These are phyloP conservation scores for Xerocomus nothofagi DNA, from an alignment of 1,284 basidiomycete genomes.

Conservation along the genomic window DNA sequence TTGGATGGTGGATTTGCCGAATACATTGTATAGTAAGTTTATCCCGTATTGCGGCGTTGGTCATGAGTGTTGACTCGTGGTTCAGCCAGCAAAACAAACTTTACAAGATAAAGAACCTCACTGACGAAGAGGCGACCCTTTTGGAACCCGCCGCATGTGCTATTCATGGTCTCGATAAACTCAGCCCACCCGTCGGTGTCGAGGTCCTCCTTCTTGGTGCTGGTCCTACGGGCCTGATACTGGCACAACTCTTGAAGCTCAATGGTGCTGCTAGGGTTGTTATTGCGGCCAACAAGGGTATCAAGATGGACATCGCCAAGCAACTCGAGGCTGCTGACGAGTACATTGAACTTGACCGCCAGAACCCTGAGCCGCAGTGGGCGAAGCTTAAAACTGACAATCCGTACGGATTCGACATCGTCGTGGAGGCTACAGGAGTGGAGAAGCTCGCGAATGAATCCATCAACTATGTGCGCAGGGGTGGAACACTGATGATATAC, in stretches of 20 bases:
- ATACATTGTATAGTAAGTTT: conserved; percentile 73
- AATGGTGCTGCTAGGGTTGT: conserved; percentile 78
- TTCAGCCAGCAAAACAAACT: conserved; percentile 65
- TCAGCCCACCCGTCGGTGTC: conserved; percentile 73
- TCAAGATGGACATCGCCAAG: conserved; percentile 83
- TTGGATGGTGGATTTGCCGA: conserved; percentile 84
- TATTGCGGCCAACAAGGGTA: conserved; percentile 81
- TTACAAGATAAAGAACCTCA: conserved; percentile 81
- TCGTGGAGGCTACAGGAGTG: conserved; percentile 84
- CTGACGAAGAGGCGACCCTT: conserved; percentile 87
- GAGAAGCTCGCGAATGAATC: conserved; percentile 78
- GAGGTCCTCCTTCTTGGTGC: conserved; percentile 79
- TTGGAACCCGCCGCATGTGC: conserved; percentile 87
- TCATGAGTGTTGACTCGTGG: not conserved
- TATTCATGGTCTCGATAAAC: conserved; percentile 85
- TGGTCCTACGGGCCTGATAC: conserved; percentile 80
- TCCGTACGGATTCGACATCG: conserved; percentile 86
- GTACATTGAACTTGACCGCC: conserved; percentile 80
- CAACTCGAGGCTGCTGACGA: conserved; percentile 75
- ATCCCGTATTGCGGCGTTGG: not conserved
- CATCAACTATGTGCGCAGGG: conserved; percentile 82
- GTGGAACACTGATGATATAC: conserved; percentile 73
- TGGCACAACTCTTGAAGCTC: conserved; percentile 82
- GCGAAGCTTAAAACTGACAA: conserved; percentile 72
- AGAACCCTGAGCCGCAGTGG: conserved; percentile 79